These are phyloP conservation scores for Ceratocystis diversiconidia DNA, from an alignment of 2,329 filamentous ascomycete genomes.

Conservation along the genomic window DNA sequence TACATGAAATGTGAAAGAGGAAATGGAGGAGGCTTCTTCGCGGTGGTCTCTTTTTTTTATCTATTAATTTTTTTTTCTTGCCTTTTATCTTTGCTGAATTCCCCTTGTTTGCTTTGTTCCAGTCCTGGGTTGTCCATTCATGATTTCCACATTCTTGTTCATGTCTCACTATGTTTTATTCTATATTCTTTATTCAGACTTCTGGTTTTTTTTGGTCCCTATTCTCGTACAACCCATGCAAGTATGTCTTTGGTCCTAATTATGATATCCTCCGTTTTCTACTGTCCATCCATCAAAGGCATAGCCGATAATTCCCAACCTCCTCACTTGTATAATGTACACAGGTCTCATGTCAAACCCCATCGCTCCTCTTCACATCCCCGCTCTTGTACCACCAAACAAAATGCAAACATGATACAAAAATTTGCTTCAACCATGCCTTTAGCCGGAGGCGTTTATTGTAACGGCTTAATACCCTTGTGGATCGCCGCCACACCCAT, in stretches of 20 bases:
- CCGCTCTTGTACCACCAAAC: not conserved
- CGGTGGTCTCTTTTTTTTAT: not conserved
- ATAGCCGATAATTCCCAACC: not conserved
- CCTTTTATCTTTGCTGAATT: not conserved
- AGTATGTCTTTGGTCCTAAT: not conserved
- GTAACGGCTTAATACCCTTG: slow-evolving; percentile 72
- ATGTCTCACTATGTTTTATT: not conserved
- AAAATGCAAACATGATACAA: not conserved
- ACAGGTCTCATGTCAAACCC: not conserved
- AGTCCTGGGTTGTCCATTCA: not conserved
- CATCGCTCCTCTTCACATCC: not conserved
- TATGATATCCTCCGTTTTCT: not conserved
- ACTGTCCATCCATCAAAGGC: not conserved
- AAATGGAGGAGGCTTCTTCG: not conserved
- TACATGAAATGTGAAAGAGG: not conserved
- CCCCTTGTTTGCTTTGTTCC: not conserved
- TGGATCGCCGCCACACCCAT: slow-evolving; percentile 91
- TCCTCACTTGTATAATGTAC: not conserved
- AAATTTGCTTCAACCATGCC: not conserved
- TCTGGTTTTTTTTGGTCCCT: not conserved
- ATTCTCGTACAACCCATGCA: not conserved
- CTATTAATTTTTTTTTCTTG: not conserved
- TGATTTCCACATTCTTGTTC: not conserved
- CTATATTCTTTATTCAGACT: not conserved
- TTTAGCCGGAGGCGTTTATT: not conserved